Base-by-base conservation (phyloP, 1,284 basidiomycete species). In the Cutaneotrichosporon sp. region DNA sequence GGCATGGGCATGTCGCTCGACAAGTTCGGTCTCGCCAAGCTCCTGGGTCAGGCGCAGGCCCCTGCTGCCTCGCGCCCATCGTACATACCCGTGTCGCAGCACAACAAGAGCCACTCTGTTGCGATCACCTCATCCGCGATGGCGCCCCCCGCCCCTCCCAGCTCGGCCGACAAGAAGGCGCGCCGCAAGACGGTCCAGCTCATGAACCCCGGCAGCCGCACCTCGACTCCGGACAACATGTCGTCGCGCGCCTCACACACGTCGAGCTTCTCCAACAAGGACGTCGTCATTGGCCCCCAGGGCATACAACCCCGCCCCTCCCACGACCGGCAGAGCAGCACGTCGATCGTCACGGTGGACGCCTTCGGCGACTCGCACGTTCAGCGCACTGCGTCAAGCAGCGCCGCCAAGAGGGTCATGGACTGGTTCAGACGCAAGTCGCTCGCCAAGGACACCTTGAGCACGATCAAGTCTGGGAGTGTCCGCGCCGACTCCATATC, bases 1-100 rank as follows among this genome's bases (percentile, higher is more conserved):
- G 86, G 87, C 11, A 74, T 88, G 63, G 86, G 87, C 11, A 74
- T 88, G 63, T 89, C 88, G 0, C 82, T 89, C 65, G 89, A 89
- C 81, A 88, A 88, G 73, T 87, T 89, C 70, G 86, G 86, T n/a
- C 81, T 90, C 13, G 84, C 85, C 55, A 86, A 86, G 74, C 81
- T 90, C 52, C 84, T 89, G 25, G 54, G 54, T 31, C 43, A 47
- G 27, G 20, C 50, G 31, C 68, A 67, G 67, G 34, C 70, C 62
- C 47, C 47, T 3, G 27, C 27, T 18, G 68, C 36, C 29, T 59
- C 47, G 14, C 27, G 34, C 9, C 54, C 9, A 14, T 31, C 56
- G 25, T 60, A 64, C 49, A 31, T 58, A 13, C 55, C 63, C 5
- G 46, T 31, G 18, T 64, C 63, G n/a, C 55, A 58, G 50, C 64